These are phyloP conservation scores for Eimeria zaria DNA, from an alignment of 169 alveolate species.

Conservation along the genomic window DNA sequence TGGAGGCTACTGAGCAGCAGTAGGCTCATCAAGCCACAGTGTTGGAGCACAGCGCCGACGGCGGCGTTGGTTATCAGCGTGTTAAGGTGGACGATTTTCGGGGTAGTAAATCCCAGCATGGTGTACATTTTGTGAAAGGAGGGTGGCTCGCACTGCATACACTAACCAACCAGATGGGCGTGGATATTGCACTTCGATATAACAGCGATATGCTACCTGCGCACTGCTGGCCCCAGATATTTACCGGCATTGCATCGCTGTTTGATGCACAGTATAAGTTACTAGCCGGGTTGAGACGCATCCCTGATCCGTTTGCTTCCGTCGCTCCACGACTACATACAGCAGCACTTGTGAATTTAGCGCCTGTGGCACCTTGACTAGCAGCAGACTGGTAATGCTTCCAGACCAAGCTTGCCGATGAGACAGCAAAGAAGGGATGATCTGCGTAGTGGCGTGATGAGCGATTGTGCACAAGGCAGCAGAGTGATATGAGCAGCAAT, in stretches of 20 bases:
- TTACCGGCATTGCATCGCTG: conserved; percentile 61
- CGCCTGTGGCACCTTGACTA: conserved; percentile 36
- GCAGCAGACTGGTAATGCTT: conserved; percentile 22
- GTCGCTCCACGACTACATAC: conserved; percentile 48
- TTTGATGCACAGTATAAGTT: conserved; percentile 68
- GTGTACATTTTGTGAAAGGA: conserved; percentile 62
- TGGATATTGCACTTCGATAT: conserved; percentile 49
- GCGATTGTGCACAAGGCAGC: conserved; percentile 42
- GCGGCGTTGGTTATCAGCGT: conserved; percentile 43
- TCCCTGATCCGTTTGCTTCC: conserved; percentile 50
- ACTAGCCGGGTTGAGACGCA: conserved; percentile 62
- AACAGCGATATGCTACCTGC: conserved; percentile 50
- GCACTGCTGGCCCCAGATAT: conserved; percentile 49
- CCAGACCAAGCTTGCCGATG: conserved; percentile 47
- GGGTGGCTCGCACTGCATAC: conserved; percentile 68
- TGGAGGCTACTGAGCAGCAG: conserved; percentile 79
- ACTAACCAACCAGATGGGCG: conserved; percentile 17
- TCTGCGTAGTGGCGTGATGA: conserved; percentile 51
- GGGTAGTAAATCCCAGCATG: conserved; percentile 20
- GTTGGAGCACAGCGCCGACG: conserved; percentile 40
- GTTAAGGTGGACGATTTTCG: conserved; percentile 49
- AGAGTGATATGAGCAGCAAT: conserved; percentile 17
- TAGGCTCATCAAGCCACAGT: conserved; percentile 67
- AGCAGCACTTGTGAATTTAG: conserved; percentile 37
- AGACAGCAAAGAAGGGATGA: conserved; percentile 48